A percentile compares a stretch with the other conserved stretches of the same genome.
Evolutionary conservation across 805 yeast species (phyloP).

Genomic region (Sungouiella blattae): DNA sequence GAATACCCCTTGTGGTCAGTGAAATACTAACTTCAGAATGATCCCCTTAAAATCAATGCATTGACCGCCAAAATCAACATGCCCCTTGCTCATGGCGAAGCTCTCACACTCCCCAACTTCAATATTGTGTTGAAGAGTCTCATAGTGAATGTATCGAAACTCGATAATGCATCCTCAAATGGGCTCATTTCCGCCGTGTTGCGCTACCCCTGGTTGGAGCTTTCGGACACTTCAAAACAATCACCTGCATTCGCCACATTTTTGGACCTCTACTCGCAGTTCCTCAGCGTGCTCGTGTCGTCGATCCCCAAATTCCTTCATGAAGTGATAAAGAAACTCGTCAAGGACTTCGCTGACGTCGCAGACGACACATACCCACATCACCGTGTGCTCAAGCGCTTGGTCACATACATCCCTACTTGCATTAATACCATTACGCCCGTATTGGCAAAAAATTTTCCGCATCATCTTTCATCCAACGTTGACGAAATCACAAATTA

Average conservation of each 20-base stretch:
- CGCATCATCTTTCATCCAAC: slow-evolving; percentile 67
- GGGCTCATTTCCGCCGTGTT: slow-evolving; percentile 60
- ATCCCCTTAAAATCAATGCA: slow-evolving; percentile 52
- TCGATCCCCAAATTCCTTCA: slow-evolving; percentile 88
- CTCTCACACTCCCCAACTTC: slow-evolving; percentile 52
- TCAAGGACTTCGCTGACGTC: slow-evolving; percentile 50
- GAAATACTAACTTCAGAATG: slow-evolving; percentile 27
- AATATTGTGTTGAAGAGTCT: slow-evolving; percentile 54
- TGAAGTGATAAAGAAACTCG: slow-evolving; percentile 70
- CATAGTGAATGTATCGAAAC: slow-evolving; percentile 60
- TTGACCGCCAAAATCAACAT: slow-evolving; percentile 57
- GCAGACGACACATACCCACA: slow-evolving; percentile 24
- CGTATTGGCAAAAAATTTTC: slow-evolving; percentile 60
- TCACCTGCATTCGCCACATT: slow-evolving; percentile 25
- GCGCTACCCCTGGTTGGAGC: slow-evolving; percentile 59
- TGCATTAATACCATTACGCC: slow-evolving; percentile 62
- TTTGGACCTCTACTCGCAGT: slow-evolving; percentile 59
- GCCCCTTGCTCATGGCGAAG: slow-evolving; percentile 50
- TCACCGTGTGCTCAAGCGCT: slow-evolving; percentile 62
- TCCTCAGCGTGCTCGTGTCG: slow-evolving; percentile 74
- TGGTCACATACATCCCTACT: slow-evolving; percentile 77
- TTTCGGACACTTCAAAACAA: slow-evolving; percentile 22
- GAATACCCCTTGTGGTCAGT: too few relatives aligned
- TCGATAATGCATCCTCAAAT: slow-evolving; percentile 55
- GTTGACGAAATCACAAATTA: slow-evolving; percentile 56